Conservation (phyloP, 805 yeast species). For the Cyberlindnera mrakii region DNA sequence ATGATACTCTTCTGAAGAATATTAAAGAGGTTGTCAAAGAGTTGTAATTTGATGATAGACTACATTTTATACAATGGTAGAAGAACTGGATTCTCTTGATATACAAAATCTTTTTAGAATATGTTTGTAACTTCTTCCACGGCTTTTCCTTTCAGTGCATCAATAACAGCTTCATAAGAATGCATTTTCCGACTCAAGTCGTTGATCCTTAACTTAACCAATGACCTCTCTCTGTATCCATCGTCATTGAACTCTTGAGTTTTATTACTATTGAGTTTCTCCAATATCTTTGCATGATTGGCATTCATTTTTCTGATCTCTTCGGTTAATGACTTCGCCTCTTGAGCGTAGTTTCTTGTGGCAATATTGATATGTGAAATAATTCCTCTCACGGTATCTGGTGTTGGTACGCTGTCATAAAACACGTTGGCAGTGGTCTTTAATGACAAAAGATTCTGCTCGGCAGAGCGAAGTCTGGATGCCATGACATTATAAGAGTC, state of each 20-base stretch:
- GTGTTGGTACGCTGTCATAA: slow-evolving; percentile 6
- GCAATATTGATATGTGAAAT: slow-evolving; percentile 12
- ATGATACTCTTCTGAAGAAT: slow-evolving; percentile 46
- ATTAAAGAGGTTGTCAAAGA: slow-evolving; percentile 32
- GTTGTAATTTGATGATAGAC: background rate
- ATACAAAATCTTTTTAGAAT: slow-evolving; percentile 3
- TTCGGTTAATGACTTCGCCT: slow-evolving; percentile 13
- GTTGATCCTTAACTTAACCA: slow-evolving; percentile 13
- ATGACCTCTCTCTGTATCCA: slow-evolving; percentile 8
- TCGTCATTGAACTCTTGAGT: slow-evolving; percentile 1
- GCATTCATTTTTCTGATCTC: slow-evolving; percentile 17
- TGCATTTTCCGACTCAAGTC: slow-evolving; percentile 8
- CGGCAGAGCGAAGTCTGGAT: slow-evolving; percentile 12
- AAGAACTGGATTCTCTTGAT: background rate
- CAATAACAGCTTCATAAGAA: slow-evolving; percentile 2
- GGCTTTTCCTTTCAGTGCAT: slow-evolving; percentile 5
- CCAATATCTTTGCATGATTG: slow-evolving; percentile 15
- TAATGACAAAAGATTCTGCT: slow-evolving; percentile 13
- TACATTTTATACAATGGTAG: background rate
- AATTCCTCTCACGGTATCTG: slow-evolving; percentile 11
- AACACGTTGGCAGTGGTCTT: slow-evolving; percentile 14
- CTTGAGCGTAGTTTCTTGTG: slow-evolving; percentile 16
- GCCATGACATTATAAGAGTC: slow-evolving; percentile 4
- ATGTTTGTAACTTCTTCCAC: slow-evolving; percentile 10
- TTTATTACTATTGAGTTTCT: slow-evolving; percentile 5